Evolutionary conservation across 805 yeast species (phyloP).

Genomic region (Yamadazyma endophytica): DNA sequence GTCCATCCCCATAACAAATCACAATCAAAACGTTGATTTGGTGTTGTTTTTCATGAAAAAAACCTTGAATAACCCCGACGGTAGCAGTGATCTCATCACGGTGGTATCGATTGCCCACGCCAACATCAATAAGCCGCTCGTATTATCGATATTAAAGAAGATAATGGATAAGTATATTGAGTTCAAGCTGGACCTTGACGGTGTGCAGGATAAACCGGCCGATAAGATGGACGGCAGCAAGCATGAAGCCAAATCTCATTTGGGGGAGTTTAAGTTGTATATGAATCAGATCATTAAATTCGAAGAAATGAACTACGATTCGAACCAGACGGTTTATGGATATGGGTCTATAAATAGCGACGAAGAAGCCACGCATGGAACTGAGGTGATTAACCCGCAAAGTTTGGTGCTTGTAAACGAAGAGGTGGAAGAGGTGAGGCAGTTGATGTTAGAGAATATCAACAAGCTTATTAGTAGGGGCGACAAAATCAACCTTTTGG

Average conservation of each 20-base stretch:
- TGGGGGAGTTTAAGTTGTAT: constrained; percentile 51
- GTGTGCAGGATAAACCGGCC: constrained; percentile 4
- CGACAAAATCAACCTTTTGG: constrained; percentile 66
- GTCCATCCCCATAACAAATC: constrained; percentile 27
- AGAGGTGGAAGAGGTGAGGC: constrained; percentile 63
- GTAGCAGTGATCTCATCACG: constrained; percentile 48
- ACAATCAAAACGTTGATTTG: constrained; percentile 25
- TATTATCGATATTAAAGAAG: constrained; percentile 45
- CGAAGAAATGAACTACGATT: constrained; percentile 45
- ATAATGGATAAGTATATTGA: constrained; percentile 47
- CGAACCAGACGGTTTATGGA: constrained; percentile 27
- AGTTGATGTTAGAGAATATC: constrained; percentile 68
- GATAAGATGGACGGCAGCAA: no score
- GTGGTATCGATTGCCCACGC: constrained; percentile 46
- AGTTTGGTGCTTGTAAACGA: constrained; percentile 39
- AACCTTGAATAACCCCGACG: constrained; percentile 34
- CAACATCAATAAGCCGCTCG: constrained; percentile 41
- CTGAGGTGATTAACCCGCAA: constrained; percentile 28
- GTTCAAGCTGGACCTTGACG: constrained; percentile 28
- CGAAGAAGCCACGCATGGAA: constrained; percentile 14
- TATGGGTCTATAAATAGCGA: constrained; percentile 25
- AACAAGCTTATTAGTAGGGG: constrained; percentile 73
- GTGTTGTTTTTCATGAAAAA: constrained; percentile 49
- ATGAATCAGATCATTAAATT: constrained; percentile 54
- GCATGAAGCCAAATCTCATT: constrained; percentile 21